Evolutionary conservation across 169 alveolate species (phyloP), one percentile per base, ranked within the genome.

Genomic region (Blepharisma undulans): DNA sequence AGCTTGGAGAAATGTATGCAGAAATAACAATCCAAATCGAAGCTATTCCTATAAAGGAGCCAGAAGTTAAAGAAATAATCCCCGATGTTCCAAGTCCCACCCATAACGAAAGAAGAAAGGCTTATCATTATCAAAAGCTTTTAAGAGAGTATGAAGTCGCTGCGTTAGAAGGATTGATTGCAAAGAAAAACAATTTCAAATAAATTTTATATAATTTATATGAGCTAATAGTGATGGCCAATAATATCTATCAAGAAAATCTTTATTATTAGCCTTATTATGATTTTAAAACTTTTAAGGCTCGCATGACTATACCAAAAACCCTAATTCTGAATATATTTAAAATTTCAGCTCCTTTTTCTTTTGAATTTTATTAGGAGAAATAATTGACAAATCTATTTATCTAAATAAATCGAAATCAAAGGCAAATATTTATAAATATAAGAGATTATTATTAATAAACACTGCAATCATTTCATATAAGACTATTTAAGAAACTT

Each of bases 121-220:
- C 89, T 36, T 82, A 82, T 60, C 29, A 82, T 30, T 82, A 82
- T 78, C 89, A 82, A 59, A 82, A 82, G 77, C 89, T 82, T 48
- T n/a, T 82, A 21, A 32, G 34, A 30, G 89, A 82, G 36, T 82
- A 82, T 30, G 89, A 82, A 59, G 60, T 34, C 72, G 89, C 89
- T 25, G 89, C 76, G n/a, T n/a, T 82, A 22, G 78, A 82, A 25
- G 89, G 89, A 59, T 0, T 78, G 7, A 5, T 0, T 48, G 66
- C 66, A 48, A 48, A 48, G 10, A 48, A 48, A 48, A 48, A 48
- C 10, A 48, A 48, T 5, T 48, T 48, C 66, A 48, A 48, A 5
- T 48, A 48, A 5, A 48, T 5, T 48, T 48, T 10, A 48, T 48
- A 18, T 0, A 48, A 10, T 48, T 48, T 18, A 48, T 48, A n/a